Evolutionary conservation across 2,329 filamentous ascomycete genomes (phyloP), one percentile per base, ranked within the genome.

Genomic region (Ceratocystis diversiconidia): DNA sequence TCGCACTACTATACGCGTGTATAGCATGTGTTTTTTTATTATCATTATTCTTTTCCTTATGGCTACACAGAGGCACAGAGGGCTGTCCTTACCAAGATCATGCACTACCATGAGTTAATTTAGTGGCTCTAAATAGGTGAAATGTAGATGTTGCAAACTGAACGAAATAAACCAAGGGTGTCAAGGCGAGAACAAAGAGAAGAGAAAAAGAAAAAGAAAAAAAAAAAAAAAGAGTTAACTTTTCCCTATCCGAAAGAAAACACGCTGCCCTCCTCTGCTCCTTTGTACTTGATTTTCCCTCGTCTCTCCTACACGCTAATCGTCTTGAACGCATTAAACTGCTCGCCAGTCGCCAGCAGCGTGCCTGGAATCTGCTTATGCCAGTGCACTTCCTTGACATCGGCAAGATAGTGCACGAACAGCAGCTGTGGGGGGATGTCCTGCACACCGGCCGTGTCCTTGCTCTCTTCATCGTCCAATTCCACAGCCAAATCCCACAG

Each of bases 401-500:
- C 86, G 72, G 95, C 88, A 79, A 95, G 90, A 74, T 95, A 96
- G 77, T 99, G 94, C 72, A 96, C 91, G 75, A 99, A 99, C 69
- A 99, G 79, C 71, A 99, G 77, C 76, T 99, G 94, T 3, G 94
- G 90, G 67, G 94, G 94, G 69, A 97, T 90, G 69, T 96, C 92
- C 72, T 89, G 85, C 50, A 92, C 85, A 64, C 90, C 91, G 0
- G 87, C 90, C 3, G 88, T 92, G 72, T 95, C 90, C 73, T 86
- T 89, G 77, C 88, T 95, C 80, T 97, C 94, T 76, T 99, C 94
- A 73, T 97, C 94, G 71, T 99, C 94, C 68, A 97, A 75, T 79
- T 99, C 94, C 66, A 97, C 94, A 0, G 92, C 91, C 73, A 99
- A 76, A 82, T 99, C 94, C 94, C 94, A 97, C 41, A 97, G 78